Evolutionary conservation across 2,329 filamentous ascomycete genomes (phyloP), one percentile per base, ranked within the genome.

Genomic region (Diaporthe vexans): DNA sequence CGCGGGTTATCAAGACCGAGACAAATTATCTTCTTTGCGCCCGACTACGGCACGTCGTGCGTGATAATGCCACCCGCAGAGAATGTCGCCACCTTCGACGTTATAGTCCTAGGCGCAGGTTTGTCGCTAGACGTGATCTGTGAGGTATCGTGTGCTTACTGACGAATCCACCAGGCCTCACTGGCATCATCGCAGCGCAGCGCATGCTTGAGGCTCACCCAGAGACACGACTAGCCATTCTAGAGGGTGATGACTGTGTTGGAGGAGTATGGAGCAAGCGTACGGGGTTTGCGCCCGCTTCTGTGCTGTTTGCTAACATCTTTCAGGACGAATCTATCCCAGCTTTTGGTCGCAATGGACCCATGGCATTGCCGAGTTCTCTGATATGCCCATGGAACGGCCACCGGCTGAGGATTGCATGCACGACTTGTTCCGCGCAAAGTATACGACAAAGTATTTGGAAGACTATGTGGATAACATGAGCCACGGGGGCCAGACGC

Each of bases 221-320:
- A 57, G 29, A 57, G 29, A 57, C 54, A 35, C 54, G 29, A 35
- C 29, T 57, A 10, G 54, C 29, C 19, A 57, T 57, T 35, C 54
- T 57, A 15, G 54, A 57, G 54, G 29, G 29, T 5, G 54, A 57
- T 9, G 6, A n/a, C 29, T 57, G 54, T 10, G 29, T 57, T 8
- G 54, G 54, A n/a, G 54, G 54, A 57, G 54, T 57, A n/a, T 57
- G 54, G 54, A 57, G 19, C 54, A 57, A 57, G 29, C 54, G 54
- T 57, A 57, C 1, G 54, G n/a, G n/a, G 1, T n/a, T n/a, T 29
- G 29, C 35, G 54, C 2, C 29, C 3, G 29, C 4, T 5, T 11
- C 6, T 6, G 2, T n/a, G 54, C 10, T 21, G 9, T n/a, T 35
- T 35, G 9, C 54, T 57, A 13, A 57, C n/a, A 35, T 6, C 13